phyloP scores from a whole-genome alignment of 257 asterid genomes.

The Leonotis leonurus region DNA sequence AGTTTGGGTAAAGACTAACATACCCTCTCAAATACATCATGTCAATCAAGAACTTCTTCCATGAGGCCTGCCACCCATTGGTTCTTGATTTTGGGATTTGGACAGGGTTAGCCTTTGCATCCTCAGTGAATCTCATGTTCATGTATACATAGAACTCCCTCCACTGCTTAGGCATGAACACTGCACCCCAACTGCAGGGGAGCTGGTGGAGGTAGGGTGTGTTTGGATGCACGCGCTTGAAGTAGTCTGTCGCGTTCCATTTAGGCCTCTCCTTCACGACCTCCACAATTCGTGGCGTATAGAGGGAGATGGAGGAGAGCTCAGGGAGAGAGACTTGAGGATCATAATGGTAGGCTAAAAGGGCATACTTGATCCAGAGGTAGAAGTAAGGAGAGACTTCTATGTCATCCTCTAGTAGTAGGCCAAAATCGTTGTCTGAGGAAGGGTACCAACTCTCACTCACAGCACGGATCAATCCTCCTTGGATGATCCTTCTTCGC shows the following conservation, averaged over 20 bases:
- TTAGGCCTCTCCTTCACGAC: constrained; percentile 92
- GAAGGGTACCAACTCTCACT: constrained; percentile 96
- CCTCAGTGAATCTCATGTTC: constrained; percentile 85
- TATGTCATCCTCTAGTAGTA: constrained; percentile 82
- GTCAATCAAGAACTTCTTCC: constrained; percentile 91
- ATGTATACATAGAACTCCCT: constrained; percentile 87
- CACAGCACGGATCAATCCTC: constrained; percentile 90
- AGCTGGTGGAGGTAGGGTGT: constrained; percentile 93
- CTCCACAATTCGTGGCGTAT: constrained; percentile 85
- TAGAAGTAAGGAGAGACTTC: constrained; percentile 91
- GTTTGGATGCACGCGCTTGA: constrained; percentile 72
- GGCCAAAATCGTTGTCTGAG: constrained; percentile 79
- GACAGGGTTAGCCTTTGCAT: constrained; percentile 79
- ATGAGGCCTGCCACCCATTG: constrained; percentile 97
- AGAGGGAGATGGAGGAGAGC: constrained; percentile 77
- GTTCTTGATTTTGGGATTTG: constrained; percentile 95
- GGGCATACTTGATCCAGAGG: constrained; percentile 82
- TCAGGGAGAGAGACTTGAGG: constrained; percentile 83
- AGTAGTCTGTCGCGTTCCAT: constrained; percentile 83
- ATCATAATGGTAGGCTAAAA: constrained; percentile 80
- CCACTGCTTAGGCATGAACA: constrained; percentile 92
- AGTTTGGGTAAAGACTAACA: constrained; percentile 79
- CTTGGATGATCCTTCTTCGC: constrained; percentile 84
- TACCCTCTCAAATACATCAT: constrained; percentile 95
- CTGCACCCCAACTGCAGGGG: constrained; percentile 98